phyloP scores from a whole-genome alignment of 2,329 filamentous ascomycete species.

The Albophoma yamanashiensis region DNA sequence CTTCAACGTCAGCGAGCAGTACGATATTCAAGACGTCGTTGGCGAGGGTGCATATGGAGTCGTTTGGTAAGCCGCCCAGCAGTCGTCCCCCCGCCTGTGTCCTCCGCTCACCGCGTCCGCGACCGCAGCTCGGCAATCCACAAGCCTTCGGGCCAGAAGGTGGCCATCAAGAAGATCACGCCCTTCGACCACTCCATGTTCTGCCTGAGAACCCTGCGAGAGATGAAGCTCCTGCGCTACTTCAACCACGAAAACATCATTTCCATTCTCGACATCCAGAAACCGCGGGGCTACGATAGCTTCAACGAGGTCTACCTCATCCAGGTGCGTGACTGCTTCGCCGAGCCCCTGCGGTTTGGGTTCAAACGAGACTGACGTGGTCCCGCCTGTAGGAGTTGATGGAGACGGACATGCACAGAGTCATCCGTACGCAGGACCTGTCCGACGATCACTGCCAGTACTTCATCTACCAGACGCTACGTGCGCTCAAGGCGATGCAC shows the following conservation, averaged over 20 bases:
- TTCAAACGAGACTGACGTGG: not conserved
- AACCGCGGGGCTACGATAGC: constrained; percentile 87
- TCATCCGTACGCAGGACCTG: constrained; percentile 95
- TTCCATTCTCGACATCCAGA: constrained; percentile 97
- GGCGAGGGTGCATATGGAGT: constrained; percentile 98
- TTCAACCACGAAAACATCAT: constrained; percentile 99
- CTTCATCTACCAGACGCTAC: constrained; percentile 98
- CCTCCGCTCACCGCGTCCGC: not conserved
- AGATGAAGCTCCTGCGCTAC: constrained; percentile 98
- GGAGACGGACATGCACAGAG: constrained; percentile 99
- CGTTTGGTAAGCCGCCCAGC: constrained; percentile 63
- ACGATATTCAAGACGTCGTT: constrained; percentile 98
- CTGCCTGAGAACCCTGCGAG: constrained; percentile 87
- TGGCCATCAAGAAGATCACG: constrained; percentile 99
- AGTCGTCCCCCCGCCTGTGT: not conserved
- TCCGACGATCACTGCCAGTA: constrained; percentile 99
- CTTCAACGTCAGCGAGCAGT: constrained; percentile 99
- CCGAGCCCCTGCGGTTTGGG: not conserved
- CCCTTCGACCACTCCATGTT: constrained; percentile 99
- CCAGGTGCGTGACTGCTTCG: constrained; percentile 54
- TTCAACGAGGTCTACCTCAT: constrained; percentile 99
- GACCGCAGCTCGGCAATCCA: constrained; percentile 76
- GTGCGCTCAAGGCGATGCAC: constrained; percentile 97
- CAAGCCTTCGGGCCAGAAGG: constrained; percentile 96
- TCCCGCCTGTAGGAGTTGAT: constrained; percentile 65